Evolutionary conservation across 1,139 yeast species (phyloP).

Genomic region (Pichia norvegensis): DNA sequence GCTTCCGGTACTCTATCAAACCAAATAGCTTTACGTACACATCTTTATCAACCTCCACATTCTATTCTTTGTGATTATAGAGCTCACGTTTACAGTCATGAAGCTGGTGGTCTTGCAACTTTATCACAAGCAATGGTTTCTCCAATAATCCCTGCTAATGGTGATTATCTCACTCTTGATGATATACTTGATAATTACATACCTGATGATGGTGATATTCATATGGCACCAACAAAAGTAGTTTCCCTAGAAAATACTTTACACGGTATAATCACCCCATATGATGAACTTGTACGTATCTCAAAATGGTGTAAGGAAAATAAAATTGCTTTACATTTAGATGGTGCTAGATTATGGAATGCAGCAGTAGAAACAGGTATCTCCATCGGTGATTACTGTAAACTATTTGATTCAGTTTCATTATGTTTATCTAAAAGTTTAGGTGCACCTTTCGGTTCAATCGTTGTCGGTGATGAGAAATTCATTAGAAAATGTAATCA

Average conservation of each 20-base stretch:
- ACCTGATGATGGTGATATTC: constrained; percentile 78
- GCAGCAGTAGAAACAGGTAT: constrained; percentile 74
- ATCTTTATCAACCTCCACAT: constrained; percentile 79
- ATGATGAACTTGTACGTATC: constrained; percentile 70
- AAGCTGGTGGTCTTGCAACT: constrained; percentile 88
- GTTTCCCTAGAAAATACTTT: constrained; percentile 83
- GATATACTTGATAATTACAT: constrained; percentile 60
- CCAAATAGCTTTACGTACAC: constrained; percentile 77
- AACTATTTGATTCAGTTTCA: constrained; percentile 79
- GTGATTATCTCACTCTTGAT: constrained; percentile 68
- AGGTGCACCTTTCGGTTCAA: constrained; percentile 93
- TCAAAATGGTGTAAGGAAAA: constrained; percentile 62
- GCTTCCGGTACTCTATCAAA: constrained; percentile 88
- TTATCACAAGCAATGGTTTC: constrained; percentile 89
- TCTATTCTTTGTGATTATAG: constrained; percentile 77
- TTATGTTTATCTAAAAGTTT: constrained; percentile 84
- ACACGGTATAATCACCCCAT: constrained; percentile 75
- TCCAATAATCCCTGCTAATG: constrained; percentile 71
- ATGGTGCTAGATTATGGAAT: constrained; percentile 95
- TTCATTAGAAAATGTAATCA: constrained; percentile 72
- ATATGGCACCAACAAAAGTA: constrained; percentile 81
- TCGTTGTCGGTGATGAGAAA: constrained; percentile 60
- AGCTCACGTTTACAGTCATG: constrained; percentile 75
- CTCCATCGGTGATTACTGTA: constrained; percentile 63
- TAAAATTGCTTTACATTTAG: constrained; percentile 68